These are phyloP conservation scores for Phoma sp. DNA, from an alignment of 2,329 filamentous ascomycete genomes.

Conservation along the genomic window DNA sequence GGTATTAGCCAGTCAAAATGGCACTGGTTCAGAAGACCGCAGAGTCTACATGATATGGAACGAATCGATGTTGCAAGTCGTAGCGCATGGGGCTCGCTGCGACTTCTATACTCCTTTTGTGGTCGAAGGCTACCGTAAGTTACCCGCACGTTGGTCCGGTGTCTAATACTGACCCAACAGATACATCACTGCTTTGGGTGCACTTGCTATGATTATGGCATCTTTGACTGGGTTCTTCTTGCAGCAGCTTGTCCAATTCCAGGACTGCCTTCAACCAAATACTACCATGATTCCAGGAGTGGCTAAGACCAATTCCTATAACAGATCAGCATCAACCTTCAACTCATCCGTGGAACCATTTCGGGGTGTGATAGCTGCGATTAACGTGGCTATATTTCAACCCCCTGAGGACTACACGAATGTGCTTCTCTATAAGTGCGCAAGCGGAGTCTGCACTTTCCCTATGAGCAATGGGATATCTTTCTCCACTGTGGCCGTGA, in stretches of 20 bases:
- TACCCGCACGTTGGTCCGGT: too few species aligned
- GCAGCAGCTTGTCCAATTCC: not conserved
- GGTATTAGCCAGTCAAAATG: conserved; percentile 26
- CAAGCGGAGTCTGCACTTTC: not conserved
- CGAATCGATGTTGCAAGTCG: conserved; percentile 21
- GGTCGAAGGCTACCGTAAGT: not conserved
- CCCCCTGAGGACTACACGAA: not conserved
- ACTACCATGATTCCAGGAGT: not conserved
- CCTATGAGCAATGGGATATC: not conserved
- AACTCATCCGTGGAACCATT: not conserved
- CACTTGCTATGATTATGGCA: not conserved
- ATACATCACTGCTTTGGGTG: not conserved
- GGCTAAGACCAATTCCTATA: not conserved
- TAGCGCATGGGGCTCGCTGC: conserved; percentile 18
- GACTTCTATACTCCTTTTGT: conserved; percentile 5
- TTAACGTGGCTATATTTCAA: not conserved
- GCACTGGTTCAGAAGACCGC: conserved; percentile 16
- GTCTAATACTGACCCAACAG: not conserved
- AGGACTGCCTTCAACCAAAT: not conserved
- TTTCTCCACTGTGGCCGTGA: not conserved
- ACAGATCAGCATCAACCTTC: not conserved
- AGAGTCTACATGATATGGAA: conserved; percentile 14
- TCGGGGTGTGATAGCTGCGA: not conserved
- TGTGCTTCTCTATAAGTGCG: not conserved
- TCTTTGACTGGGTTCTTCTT: not conserved